Evolutionary conservation across 1,284 basidiomycete species (phyloP).

Genomic region (Hypsizygus ulmarius): DNA sequence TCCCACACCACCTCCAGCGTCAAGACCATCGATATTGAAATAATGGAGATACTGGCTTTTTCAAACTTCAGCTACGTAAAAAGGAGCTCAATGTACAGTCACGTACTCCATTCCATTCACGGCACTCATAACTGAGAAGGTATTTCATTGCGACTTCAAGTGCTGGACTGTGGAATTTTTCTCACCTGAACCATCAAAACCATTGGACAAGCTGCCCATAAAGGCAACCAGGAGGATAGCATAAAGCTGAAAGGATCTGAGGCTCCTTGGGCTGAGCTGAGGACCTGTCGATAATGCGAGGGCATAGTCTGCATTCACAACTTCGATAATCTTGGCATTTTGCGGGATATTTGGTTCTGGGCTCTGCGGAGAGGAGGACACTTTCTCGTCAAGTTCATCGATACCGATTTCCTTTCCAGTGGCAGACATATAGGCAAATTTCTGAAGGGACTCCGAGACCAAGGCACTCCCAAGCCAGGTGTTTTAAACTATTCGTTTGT

Average conservation of each 20-base stretch:
- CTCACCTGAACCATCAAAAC: conserved; percentile 43
- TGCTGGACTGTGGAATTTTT: neutral
- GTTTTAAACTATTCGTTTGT: no score
- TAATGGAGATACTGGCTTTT: conserved; percentile 39
- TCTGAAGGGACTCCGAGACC: conserved; percentile 4
- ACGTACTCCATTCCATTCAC: conserved; percentile 45
- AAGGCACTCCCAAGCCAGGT: no score
- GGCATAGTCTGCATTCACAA: conserved; percentile 34
- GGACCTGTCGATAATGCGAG: conserved; percentile 40
- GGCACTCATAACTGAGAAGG: conserved; percentile 41
- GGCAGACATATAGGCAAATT: conserved; percentile 8
- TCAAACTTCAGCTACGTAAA: neutral
- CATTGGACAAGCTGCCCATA: conserved; percentile 44
- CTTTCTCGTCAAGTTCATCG: conserved; percentile 12
- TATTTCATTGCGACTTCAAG: neutral
- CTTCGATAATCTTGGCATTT: conserved; percentile 30
- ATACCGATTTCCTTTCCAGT: neutral
- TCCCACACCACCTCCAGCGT: conserved; percentile 42
- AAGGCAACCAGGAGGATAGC: conserved; percentile 39
- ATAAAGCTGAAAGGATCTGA: conserved; percentile 39
- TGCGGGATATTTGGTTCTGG: conserved; percentile 9
- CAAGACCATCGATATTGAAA: conserved; percentile 37
- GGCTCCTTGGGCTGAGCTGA: conserved; percentile 35
- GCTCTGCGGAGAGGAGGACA: neutral
- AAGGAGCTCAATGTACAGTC: neutral